Base-by-base conservation (phyloP, 106 monocot species). In the Allium sativum region DNA sequence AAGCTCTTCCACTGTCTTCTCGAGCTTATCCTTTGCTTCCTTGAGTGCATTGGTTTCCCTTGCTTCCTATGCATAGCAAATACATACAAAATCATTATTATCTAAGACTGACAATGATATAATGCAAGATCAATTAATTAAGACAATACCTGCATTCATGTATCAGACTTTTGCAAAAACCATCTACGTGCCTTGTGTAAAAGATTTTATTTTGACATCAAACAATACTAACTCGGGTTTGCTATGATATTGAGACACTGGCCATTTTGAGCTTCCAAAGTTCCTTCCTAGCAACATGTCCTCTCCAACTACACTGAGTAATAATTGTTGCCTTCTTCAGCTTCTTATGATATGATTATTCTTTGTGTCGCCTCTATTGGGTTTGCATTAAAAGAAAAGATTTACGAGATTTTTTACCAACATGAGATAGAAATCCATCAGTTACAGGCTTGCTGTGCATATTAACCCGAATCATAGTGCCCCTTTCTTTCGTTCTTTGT, bases 251-350 rank as follows among this genome's bases (percentile, higher is more conserved):
- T n/a, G n/a, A 12, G n/a, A 42, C 16, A 68, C 74, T 68, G 18
- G 88, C 94, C 94, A 94, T 80, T 84, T 94, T 94, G 45, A 94
- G 94, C 50, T 83, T 94, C 53, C 83, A 76, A 12, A 94, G 81
- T 47, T 94, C 89, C 69, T 59, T 83, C 59, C 81, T 86, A 61
- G 80, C 94, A n/a, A n/a, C n/a, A n/a, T n/a, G 70, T 72, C 89
- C 94, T 65, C 94, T 89, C 94, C 94, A 94, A 72, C 75, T 76
- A n/a, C 80, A 83, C 67, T 94, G 94, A n/a, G 86, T 79, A 68
- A 77, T 62, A 72, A 89, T 70, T 19, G 78, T 68, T 53, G 94
- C 75, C 54, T 42, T 65, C 58, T 77, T 86, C 68, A 94, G 60
- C 55, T 78, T 86, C 59, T 66, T 83, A 75, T 83, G 78, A 50